Evolutionary conservation across 306 rosid genomes (phyloP).

Genomic region (Phaseolus lunatus): DNA sequence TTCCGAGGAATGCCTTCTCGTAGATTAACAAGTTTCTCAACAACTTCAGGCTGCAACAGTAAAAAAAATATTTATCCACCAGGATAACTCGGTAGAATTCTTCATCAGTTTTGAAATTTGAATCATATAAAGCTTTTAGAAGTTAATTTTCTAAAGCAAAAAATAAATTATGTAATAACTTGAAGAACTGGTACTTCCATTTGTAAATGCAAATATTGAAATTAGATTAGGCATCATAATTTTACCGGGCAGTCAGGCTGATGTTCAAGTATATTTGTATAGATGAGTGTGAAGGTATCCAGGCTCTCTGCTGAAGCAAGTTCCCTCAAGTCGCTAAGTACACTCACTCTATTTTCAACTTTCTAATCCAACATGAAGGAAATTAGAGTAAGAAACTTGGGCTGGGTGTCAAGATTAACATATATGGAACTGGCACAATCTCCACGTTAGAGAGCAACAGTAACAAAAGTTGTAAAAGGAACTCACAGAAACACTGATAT

Average conservation of each 20-base stretch:
- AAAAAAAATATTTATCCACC: conserved; percentile 39
- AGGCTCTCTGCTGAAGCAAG: conserved; percentile 98
- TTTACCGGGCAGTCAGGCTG: conserved; percentile 99
- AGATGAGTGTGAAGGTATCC: conserved; percentile 87
- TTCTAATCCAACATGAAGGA: conserved; percentile 62
- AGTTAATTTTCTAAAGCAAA: conserved; percentile 11
- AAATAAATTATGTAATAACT: conserved; percentile 18
- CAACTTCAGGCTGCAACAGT: conserved; percentile 84
- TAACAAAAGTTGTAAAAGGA: conserved; percentile 31
- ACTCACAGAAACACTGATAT: conserved; percentile 87
- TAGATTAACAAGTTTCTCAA: conserved; percentile 90
- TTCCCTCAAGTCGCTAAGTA: conserved; percentile 85
- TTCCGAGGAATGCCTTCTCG: conserved; percentile 98
- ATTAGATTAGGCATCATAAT: conserved; percentile 34
- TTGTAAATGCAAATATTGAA: conserved; percentile 23
- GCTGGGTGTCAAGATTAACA: conserved; percentile 21
- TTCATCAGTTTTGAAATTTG: background rate
- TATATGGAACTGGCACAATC: conserved; percentile 16
- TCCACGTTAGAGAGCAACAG: conserved; percentile 17
- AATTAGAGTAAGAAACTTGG: conserved; percentile 36
- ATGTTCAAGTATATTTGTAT: conserved; percentile 94
- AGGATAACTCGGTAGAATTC: conserved; percentile 23
- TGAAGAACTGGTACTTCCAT: conserved; percentile 1
- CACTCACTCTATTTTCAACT: conserved; percentile 85
- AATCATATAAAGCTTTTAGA: background rate